Evolutionary conservation across 2,329 filamentous ascomycete genomes (phyloP), one percentile per base, ranked within the genome.

Genomic region (Setomelanomma holmii): DNA sequence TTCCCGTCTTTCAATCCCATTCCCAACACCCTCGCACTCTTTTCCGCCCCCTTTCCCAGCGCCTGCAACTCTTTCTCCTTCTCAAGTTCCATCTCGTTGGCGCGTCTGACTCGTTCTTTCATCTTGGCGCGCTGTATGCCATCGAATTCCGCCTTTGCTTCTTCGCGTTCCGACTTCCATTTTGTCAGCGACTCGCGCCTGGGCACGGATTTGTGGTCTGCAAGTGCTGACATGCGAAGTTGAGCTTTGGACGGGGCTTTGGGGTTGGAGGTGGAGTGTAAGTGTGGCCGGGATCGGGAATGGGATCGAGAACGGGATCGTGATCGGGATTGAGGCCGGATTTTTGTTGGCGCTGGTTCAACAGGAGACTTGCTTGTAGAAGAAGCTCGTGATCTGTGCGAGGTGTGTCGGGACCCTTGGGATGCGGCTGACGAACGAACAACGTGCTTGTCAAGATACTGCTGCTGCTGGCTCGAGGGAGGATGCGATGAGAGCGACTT

Each of bases 71-170:
- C 67, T 41, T 52, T 59, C 39, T 66, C 66, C 42, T 45, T 65
- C 52, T 65, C 58, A 17, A 53, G 24, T 42, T 73, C 68, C 39
- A 67, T 51, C 52, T 67, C 65, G 49, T 72, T 71, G 21, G 66
- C 69, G 14, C 63, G 53, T 40, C 58, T 53, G 4, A 71, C 67
- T 17, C 64, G 49, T 48, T 69, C 67, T 24, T 56, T 55, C 34
- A 68, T 59, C 30, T 51, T 56, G 21, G 59, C 63, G 33, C 61
- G 55, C 17, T 55, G 53, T 21, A 55, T 20, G 20, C 24, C 27
- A 14, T 52, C 20, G 14, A 49, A 40, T 1, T 46, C 46, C 5
- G 40, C 45, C 24, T 53, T 56, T 3, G 48, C 60, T 40, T 55
- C 49, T 39, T 69, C 63, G 6, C 68, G 58, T 35, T 71, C 66